Evolutionary conservation across 2,329 filamentous ascomycete species (phyloP).

Genomic region (Cladosporium sp.): DNA sequence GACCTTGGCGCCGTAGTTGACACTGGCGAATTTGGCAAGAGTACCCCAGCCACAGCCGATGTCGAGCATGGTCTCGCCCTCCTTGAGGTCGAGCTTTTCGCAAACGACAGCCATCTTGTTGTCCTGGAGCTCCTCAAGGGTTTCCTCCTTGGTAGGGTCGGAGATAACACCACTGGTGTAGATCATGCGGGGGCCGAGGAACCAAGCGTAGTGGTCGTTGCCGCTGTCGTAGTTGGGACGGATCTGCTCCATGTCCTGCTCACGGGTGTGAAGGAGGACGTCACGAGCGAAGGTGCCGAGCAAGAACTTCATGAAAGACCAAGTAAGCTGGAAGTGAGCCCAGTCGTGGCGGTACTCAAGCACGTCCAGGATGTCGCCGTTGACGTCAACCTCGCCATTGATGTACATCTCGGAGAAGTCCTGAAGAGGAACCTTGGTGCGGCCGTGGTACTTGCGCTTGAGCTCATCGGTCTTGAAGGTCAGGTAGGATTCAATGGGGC

Average conservation of each 20-base stretch:
- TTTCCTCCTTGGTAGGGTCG: slow-evolving; percentile 83
- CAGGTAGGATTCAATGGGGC: slow-evolving; percentile 87
- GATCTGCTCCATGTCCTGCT: slow-evolving; percentile 96
- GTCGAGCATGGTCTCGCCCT: slow-evolving; percentile 81
- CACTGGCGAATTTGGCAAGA: slow-evolving; percentile 85
- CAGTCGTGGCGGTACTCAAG: slow-evolving; percentile 96
- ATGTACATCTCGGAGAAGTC: slow-evolving; percentile 99
- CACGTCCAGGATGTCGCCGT: slow-evolving; percentile 84
- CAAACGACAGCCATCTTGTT: slow-evolving; percentile 96
- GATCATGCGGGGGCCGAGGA: slow-evolving; percentile 97
- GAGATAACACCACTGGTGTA: slow-evolving; percentile 95
- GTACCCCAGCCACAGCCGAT: slow-evolving; percentile 99
- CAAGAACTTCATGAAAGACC: slow-evolving; percentile 83
- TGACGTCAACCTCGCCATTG: slow-evolving; percentile 90
- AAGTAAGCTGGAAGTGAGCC: slow-evolving; percentile 90
- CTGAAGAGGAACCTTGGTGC: slow-evolving; percentile 82
- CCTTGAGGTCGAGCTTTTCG: slow-evolving; percentile 86
- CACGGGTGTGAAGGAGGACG: slow-evolving; percentile 87
- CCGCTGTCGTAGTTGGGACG: slow-evolving; percentile 97
- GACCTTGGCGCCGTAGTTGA: slow-evolving; percentile 82
- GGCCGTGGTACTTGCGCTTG: slow-evolving; percentile 68
- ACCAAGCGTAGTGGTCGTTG: slow-evolving; percentile 98
- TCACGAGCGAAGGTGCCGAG: slow-evolving; percentile 85
- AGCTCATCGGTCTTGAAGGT: slow-evolving; percentile 68
- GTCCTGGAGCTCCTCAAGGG: slow-evolving; percentile 92